Percentiles rank a stretch among this genome's conserved stretches.
These are phyloP conservation scores for Amanita phalloides DNA, from an alignment of 768 basidiomycete genomes.

Conservation along the genomic window DNA sequence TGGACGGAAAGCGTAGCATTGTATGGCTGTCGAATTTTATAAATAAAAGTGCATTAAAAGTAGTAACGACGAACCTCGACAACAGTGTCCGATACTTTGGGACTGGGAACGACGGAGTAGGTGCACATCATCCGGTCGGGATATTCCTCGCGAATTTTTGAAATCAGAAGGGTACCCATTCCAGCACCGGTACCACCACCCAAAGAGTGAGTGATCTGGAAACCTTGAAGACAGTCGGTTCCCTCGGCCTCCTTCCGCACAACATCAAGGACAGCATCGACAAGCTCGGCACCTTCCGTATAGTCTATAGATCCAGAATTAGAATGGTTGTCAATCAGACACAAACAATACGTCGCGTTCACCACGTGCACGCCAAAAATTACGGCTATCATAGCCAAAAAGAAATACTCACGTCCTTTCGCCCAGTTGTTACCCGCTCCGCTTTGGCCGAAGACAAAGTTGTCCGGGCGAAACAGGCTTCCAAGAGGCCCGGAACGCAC, in stretches of 20 bases:
- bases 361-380: constrained; percentile 6
- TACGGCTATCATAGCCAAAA: constrained; percentile 1
- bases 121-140: constrained; percentile 99
- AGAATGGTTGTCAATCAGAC: constrained; percentile 3
- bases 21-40: constrained; percentile 59
- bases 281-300: constrained; percentile 95
- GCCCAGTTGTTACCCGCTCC: constrained; percentile 99
- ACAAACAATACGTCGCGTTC: constrained; percentile 13
- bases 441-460: constrained; percentile 96
- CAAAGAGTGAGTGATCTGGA: constrained; percentile 98
- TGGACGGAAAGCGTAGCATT: constrained; percentile 98
- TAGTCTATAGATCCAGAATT: constrained; percentile 42
- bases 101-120: constrained; percentile 95
- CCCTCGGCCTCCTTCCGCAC: constrained; percentile 98
- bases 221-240: constrained; percentile 95
- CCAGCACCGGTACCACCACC: constrained; percentile 99
- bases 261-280: constrained; percentile 95
- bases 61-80: constrained; percentile 57
- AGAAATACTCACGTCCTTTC: constrained; percentile 79
- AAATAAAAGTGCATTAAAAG: not conserved
- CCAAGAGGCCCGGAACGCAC: constrained; percentile 87
- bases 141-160: constrained; percentile 98
- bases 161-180: constrained; percentile 98
- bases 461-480: constrained; percentile 91
- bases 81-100: constrained; percentile 97